These are phyloP conservation scores for Wallacemonas rigidus DNA, from an alignment of 208 protist species.

Conservation along the genomic window DNA sequence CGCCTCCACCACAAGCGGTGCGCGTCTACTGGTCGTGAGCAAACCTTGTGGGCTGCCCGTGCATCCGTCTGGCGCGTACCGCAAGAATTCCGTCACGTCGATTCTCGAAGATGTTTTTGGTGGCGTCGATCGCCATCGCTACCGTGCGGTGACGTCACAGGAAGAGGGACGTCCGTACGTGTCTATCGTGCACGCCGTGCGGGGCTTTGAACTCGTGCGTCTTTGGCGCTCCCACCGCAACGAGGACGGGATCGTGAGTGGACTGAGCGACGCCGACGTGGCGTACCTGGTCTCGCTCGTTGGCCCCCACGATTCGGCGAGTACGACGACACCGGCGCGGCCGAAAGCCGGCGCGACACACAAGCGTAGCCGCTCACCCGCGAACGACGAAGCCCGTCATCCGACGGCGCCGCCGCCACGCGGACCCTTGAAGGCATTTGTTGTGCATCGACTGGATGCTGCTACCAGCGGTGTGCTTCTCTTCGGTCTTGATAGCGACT, in stretches of 20 bases:
- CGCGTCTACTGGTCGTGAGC: constrained; percentile 53
- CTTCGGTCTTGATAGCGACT: constrained; percentile 59
- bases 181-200: constrained; percentile 41
- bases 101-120: constrained; percentile 89
- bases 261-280: constrained; percentile 48
- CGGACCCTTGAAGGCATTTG: constrained; percentile 38
- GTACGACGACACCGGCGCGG: not conserved
- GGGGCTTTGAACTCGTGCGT: constrained; percentile 73
- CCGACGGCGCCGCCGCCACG: not conserved
- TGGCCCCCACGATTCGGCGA: no score
- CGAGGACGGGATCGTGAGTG: not conserved
- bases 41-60: constrained; percentile 83
- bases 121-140: constrained; percentile 52
- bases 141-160: constrained; percentile 22
- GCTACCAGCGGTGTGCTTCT: constrained; percentile 87
- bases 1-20: constrained; percentile 7
- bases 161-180: constrained; percentile 16
- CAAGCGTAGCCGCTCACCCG: not conserved
- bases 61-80: constrained; percentile 91
- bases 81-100: constrained; percentile 92
- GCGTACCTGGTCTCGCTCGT: constrained; percentile 28
- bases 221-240: constrained; percentile 26
- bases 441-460: constrained; percentile 86
- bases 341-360: not conserved
- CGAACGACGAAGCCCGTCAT: not conserved